A percentile compares a stretch with the other conserved stretches of the same genome.
phyloP scores from a whole-genome alignment of 352 stramenopile species.

The Pythium brachiatum region DNA sequence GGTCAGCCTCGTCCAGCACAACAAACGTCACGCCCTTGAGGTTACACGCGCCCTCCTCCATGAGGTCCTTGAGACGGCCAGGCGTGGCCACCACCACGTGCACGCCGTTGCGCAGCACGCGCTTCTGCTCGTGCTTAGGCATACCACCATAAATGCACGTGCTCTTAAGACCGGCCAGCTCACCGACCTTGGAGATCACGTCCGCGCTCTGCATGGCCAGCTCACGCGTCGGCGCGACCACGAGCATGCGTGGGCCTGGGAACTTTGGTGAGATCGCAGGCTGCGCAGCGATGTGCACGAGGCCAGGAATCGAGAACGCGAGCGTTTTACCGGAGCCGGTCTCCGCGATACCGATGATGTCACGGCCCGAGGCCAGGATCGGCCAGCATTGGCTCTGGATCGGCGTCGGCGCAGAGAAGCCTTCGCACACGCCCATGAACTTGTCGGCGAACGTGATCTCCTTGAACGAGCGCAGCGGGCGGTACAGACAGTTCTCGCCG shows the following conservation, averaged over 20 bases:
- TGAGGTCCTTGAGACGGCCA: slow-evolving; percentile 91
- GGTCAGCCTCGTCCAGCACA: slow-evolving; percentile 96
- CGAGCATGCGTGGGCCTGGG: slow-evolving; percentile 88
- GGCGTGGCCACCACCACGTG: slow-evolving; percentile 96
- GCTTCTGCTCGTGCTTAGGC: slow-evolving; percentile 92
- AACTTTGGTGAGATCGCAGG: slow-evolving; percentile 49
- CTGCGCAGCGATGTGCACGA: slow-evolving; percentile 85
- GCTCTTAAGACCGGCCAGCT: slow-evolving; percentile 79
- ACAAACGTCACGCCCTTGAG: slow-evolving; percentile 90
- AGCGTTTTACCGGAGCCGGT: slow-evolving; percentile 96
- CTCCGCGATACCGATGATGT: slow-evolving; percentile 92
- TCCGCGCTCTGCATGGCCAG: slow-evolving; percentile 93
- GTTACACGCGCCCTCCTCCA: slow-evolving; percentile 84
- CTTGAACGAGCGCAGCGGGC: slow-evolving; percentile 62
- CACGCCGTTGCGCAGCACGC: slow-evolving; percentile 82
- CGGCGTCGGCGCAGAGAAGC: slow-evolving; percentile 92
- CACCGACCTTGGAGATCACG: slow-evolving; percentile 92
- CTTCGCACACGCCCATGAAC: slow-evolving; percentile 87
- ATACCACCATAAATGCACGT: slow-evolving; percentile 96
- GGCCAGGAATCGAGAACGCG: slow-evolving; percentile 93
- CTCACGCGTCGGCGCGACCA: slow-evolving; percentile 93
- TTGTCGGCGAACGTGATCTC: slow-evolving; percentile 76
- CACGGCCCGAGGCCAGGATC: slow-evolving; percentile 78
- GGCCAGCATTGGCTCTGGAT: slow-evolving; percentile 98
- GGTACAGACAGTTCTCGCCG: slow-evolving; percentile 88